phyloP scores from a whole-genome alignment of 306 rosid species.

The Cicer judaicum region DNA sequence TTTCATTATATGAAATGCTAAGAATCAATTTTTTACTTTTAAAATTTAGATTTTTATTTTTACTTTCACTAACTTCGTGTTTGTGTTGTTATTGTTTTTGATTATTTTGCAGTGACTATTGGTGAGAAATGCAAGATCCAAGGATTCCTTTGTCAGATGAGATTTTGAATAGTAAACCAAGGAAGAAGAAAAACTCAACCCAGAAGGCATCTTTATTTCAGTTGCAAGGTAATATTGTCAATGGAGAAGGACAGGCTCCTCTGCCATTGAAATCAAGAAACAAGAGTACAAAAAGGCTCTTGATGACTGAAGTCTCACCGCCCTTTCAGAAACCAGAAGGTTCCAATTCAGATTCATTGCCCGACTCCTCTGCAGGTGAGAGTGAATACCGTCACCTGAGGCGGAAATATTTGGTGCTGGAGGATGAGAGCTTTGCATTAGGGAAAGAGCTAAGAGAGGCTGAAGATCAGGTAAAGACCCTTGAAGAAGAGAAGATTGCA shows the following conservation, averaged over 20 bases:
- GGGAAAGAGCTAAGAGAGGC: conserved; percentile 70
- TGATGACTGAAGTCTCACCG: conserved; percentile 62
- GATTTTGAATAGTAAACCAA: conserved; percentile 54
- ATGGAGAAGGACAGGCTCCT: conserved; percentile 51
- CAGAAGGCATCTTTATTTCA: conserved; percentile 56
- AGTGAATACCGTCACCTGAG: conserved; percentile 76
- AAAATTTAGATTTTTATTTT: not conserved
- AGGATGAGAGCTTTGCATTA: conserved; percentile 78
- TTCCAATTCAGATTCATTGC: conserved; percentile 86
- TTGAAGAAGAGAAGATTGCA: conserved; percentile 83
- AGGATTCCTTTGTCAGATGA: conserved; percentile 68
- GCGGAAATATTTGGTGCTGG: conserved; percentile 74
- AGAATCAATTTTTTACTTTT: conserved; percentile 1
- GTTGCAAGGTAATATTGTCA: conserved; percentile 55
- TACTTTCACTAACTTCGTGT: conserved; percentile 7
- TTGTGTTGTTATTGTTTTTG: not conserved
- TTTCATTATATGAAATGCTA: not conserved
- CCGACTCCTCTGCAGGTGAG: conserved; percentile 76
- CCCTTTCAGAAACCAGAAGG: conserved; percentile 68
- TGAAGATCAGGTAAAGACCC: conserved; percentile 77
- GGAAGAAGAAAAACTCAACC: conserved; percentile 61
- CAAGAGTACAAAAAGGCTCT: conserved; percentile 64
- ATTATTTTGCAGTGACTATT: conserved; percentile 36
- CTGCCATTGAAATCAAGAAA: conserved; percentile 53
- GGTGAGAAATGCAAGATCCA: conserved; percentile 59